These are phyloP conservation scores for Staphylotrichum tortipilum DNA, from an alignment of 495 filamentous ascomycete genomes.

Conservation along the genomic window DNA sequence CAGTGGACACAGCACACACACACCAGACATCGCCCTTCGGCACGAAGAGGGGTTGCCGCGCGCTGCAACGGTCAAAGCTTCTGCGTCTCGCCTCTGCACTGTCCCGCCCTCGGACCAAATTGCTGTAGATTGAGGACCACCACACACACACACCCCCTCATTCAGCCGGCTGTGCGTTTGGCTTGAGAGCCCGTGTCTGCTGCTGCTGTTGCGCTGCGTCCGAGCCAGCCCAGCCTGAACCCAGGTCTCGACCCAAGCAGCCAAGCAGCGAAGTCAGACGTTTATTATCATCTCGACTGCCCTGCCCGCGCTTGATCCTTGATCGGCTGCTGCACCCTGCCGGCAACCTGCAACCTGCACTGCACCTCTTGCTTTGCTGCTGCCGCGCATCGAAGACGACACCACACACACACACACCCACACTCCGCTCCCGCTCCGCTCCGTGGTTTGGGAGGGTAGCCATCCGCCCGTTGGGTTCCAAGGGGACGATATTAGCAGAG, in stretches of 20 bases:
- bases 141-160: neutral
- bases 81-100: slow-evolving; percentile 9
- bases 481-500: neutral
- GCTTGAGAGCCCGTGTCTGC: slow-evolving; percentile 13
- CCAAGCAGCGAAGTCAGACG: slow-evolving; percentile 1
- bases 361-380: no score
- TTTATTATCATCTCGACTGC: slow-evolving; percentile 9
- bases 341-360: no score
- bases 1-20: no score
- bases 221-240: neutral
- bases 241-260: neutral
- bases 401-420: no score
- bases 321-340: slow-evolving; percentile 1
- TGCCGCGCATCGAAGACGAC: neutral
- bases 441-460: neutral
- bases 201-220: neutral
- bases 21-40: neutral
- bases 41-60: neutral
- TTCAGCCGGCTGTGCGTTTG: slow-evolving; percentile 12
- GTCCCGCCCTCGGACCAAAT: slow-evolving; percentile 8
- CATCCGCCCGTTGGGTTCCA: neutral
- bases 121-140: slow-evolving; percentile 22
- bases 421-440: neutral
- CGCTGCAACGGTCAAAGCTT: neutral
- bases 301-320: slow-evolving; percentile 1